Percentiles rank a stretch among this genome's conserved stretches.
Evolutionary conservation across 371 early-diverging fungal species (phyloP).

Genomic region (Rhizopus delemar): DNA sequence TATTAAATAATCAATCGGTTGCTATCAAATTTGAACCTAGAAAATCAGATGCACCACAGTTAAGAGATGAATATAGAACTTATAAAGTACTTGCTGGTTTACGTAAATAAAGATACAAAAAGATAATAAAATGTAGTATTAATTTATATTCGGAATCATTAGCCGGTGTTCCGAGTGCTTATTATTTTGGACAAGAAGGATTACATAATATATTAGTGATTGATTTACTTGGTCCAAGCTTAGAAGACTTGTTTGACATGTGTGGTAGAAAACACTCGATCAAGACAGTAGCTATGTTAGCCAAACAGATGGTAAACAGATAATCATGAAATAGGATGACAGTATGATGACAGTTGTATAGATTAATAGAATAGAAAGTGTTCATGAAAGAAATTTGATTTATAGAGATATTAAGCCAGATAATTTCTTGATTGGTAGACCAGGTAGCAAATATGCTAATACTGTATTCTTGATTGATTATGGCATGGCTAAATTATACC

Average conservation of each 20-base stretch:
- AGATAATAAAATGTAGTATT: neutral
- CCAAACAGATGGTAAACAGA: conserved; percentile 84
- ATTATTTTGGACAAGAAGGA: conserved; percentile 95
- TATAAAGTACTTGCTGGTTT: conserved; percentile 84
- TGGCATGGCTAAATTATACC: conserved; percentile 94
- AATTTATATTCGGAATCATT: conserved; percentile 21
- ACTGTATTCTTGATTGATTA: conserved; percentile 85
- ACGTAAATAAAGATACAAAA: conserved; percentile 44
- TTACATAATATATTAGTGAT: conserved; percentile 94
- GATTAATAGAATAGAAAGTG: conserved; percentile 88
- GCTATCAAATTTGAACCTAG: conserved; percentile 95
- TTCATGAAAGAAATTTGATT: conserved; percentile 96
- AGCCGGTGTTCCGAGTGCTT: conserved; percentile 85
- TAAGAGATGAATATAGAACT: conserved; percentile 90
- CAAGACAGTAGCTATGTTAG: conserved; percentile 94
- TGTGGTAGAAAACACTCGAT: conserved; percentile 87
- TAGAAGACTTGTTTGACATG: conserved; percentile 96
- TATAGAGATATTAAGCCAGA: conserved; percentile 99
- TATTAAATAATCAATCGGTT: conserved; percentile 81
- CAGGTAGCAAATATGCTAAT: conserved; percentile 63
- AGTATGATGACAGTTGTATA: conserved; percentile 21
- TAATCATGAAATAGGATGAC: neutral
- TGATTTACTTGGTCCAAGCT: conserved; percentile 92
- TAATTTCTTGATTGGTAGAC: conserved; percentile 93
- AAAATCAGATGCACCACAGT: conserved; percentile 93